Evolutionary conservation across 106 monocot species (phyloP), one percentile per base, ranked within the genome.

Genomic region (Acorus calamus): DNA sequence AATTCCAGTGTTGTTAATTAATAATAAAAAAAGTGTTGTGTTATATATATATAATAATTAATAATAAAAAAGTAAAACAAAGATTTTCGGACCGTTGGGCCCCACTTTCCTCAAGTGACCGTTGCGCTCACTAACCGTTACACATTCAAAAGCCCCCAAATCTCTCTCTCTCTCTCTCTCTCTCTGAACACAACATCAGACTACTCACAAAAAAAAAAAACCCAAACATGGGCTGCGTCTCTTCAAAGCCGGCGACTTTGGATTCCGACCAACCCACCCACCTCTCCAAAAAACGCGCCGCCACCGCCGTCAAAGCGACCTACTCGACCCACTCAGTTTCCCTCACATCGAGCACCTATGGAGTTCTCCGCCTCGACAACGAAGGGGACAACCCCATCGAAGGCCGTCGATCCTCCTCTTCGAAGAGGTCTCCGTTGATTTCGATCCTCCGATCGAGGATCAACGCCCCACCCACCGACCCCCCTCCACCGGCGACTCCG

Each of bases 331-430:
- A 92, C 55, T 60, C 82, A 14, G 92, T 92, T 57, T 92, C 81
- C 12, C 86, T 89, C 81, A 86, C 89, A 6, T 94, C 93, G 49
- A 75, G 67, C 71, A 94, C 93, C 57, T 89, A 89, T 60, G 89
- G 93, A 13, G 89, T 73, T 8, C 77, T 94, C 4, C 74, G 45
- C 51, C 8, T 12, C 9, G 66, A 66, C n/a, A 43, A 12, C 2
- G 46, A 54, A 28, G 42, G 47, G 3, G 49, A 49, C 4, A n/a
- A 61, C 5, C 49, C 65, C 11, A 47, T 49, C 50, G 56, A 55
- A 1, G 58, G 45, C 55, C 73, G 44, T 62, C 10, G 14, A 14
- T 13, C 60, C 28, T 13, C 48, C 7, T 41, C 41, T 46, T 13
- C 44, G 55, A 63, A 42, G 48, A n/a, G 43, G 49, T 60, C 53